Percentiles rank a stretch among this genome's conserved stretches.
These are phyloP conservation scores for Porphyrellus cyaneotinctus DNA, from an alignment of 768 basidiomycete genomes.

Conservation along the genomic window DNA sequence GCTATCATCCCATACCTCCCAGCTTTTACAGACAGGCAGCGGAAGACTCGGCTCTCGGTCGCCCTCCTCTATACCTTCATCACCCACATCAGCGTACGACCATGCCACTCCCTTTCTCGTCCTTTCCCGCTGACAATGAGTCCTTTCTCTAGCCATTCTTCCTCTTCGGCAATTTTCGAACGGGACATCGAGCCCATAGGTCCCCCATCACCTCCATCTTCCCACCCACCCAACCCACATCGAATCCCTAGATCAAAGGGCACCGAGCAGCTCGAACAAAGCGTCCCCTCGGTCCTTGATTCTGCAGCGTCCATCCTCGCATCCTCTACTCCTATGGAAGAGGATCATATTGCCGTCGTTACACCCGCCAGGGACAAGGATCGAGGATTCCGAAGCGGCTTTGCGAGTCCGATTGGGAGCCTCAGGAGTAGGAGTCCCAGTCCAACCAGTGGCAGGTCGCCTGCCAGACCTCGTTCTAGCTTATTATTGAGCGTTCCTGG, in stretches of 20 bases:
- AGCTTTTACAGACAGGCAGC: slow-evolving; percentile 42
- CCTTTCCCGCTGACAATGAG: slow-evolving; percentile 7
- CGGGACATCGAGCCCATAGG: slow-evolving; percentile 74
- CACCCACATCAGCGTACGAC: slow-evolving; percentile 72
- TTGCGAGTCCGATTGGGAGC: slow-evolving; percentile 61
- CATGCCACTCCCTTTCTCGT: slow-evolving; percentile 6
- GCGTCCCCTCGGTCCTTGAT: slow-evolving; percentile 84
- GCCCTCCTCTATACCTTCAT: slow-evolving; percentile 73
- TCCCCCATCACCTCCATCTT: slow-evolving; percentile 35
- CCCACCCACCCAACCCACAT: slow-evolving; percentile 57
- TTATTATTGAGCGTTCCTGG: slow-evolving; percentile 48
- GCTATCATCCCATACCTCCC: slow-evolving; percentile 43
- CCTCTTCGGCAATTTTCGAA: slow-evolving; percentile 88
- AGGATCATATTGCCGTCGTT: slow-evolving; percentile 59
- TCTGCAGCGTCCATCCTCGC: slow-evolving; percentile 74
- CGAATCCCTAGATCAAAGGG: slow-evolving; percentile 67
- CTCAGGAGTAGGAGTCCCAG: slow-evolving; percentile 67
- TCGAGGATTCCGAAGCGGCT: slow-evolving; percentile 43
- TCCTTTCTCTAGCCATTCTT: slow-evolving; percentile 46
- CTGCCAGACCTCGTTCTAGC: slow-evolving; percentile 37
- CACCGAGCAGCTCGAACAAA: slow-evolving; percentile 70
- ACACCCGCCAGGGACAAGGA: slow-evolving; percentile 44
- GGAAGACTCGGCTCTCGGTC: slow-evolving; percentile 57
- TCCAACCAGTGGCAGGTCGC: slow-evolving; percentile 41
- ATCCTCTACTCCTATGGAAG: slow-evolving; percentile 40